phyloP scores from a whole-genome alignment of 1,284 basidiomycete genomes.

The Anthracocystis setariae region DNA sequence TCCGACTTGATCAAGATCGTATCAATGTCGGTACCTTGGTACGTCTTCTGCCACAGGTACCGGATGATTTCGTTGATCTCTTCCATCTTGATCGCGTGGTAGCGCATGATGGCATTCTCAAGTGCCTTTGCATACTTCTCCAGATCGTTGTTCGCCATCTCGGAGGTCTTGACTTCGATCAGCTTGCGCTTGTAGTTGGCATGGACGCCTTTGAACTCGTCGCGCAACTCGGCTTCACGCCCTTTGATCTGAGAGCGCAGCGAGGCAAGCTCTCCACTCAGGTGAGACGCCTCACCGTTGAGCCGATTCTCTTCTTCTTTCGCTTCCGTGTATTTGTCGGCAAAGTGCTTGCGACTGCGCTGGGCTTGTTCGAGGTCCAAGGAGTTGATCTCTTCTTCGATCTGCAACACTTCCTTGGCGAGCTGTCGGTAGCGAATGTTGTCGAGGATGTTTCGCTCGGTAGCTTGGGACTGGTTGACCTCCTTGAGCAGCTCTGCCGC shows the following conservation, averaged over 20 bases:
- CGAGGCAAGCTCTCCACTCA: slow-evolving; percentile 60
- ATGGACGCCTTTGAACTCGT: slow-evolving; percentile 87
- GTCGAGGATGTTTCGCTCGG: slow-evolving; percentile 77
- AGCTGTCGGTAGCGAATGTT: slow-evolving; percentile 84
- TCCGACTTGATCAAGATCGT: slow-evolving; percentile 95
- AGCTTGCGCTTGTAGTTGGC: slow-evolving; percentile 88
- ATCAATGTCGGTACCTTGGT: slow-evolving; percentile 99
- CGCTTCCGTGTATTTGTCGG: slow-evolving; percentile 78
- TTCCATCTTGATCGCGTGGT: slow-evolving; percentile 98
- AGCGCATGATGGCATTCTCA: slow-evolving; percentile 94
- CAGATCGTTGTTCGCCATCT: slow-evolving; percentile 70
- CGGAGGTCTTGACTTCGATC: slow-evolving; percentile 82
- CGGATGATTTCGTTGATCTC: slow-evolving; percentile 90
- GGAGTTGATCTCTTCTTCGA: slow-evolving; percentile 77
- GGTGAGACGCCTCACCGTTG: slow-evolving; percentile 73
- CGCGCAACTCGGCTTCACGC: slow-evolving; percentile 77
- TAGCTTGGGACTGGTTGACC: slow-evolving; percentile 67
- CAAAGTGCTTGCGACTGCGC: slow-evolving; percentile 76
- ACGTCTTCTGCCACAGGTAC: slow-evolving; percentile 93
- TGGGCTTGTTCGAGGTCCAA: slow-evolving; percentile 57
- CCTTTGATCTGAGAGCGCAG: slow-evolving; percentile 66
- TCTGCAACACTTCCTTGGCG: slow-evolving; percentile 75
- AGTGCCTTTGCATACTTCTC: slow-evolving; percentile 98
- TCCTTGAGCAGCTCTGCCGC: slow-evolving; percentile 62
- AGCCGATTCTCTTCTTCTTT: slow-evolving; percentile 78